Evolutionary conservation across 179 eudicot species (phyloP).

Genomic region (Vitellaria paradoxa): DNA sequence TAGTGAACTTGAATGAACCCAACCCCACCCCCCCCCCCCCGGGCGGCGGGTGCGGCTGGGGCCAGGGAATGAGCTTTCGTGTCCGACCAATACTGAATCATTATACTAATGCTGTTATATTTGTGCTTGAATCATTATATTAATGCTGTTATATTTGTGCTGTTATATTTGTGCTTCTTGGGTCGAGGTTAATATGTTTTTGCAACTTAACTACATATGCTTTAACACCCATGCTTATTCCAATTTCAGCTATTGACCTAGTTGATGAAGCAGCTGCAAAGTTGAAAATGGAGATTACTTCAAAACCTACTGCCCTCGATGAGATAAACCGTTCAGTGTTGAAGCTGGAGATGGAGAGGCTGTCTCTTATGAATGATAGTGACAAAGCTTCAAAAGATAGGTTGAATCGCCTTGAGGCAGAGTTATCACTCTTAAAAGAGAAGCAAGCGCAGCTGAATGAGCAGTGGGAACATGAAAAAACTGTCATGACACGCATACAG

Average conservation of each 20-base stretch:
- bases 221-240: neutral
- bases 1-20: neutral
- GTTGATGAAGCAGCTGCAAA: slow-evolving; percentile 99
- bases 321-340: slow-evolving; percentile 88
- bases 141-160: too few species aligned
- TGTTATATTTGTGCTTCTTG: too few species aligned
- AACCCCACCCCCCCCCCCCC: too few species aligned
- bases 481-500: slow-evolving; percentile 83
- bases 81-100: neutral
- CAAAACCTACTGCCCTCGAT: slow-evolving; percentile 97
- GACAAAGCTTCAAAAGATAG: slow-evolving; percentile 94
- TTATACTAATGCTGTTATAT: neutral
- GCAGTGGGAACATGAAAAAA: slow-evolving; percentile 95
- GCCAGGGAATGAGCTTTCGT: too few species aligned
- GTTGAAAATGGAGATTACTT: slow-evolving; percentile 95
- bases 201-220: neutral
- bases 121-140: too few species aligned
- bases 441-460: slow-evolving; percentile 74
- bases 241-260: slow-evolving; percentile 80
- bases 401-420: slow-evolving; percentile 80
- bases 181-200: too few species aligned
- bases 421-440: slow-evolving; percentile 67
- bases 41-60: too few species aligned
- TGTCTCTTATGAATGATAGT: slow-evolving; percentile 84
- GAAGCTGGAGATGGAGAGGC: slow-evolving; percentile 93